Percentiles rank a stretch among this genome's conserved stretches.
Conservation (phyloP, 805 yeast species). For the Zygotorulaspora chibaensis region DNA sequence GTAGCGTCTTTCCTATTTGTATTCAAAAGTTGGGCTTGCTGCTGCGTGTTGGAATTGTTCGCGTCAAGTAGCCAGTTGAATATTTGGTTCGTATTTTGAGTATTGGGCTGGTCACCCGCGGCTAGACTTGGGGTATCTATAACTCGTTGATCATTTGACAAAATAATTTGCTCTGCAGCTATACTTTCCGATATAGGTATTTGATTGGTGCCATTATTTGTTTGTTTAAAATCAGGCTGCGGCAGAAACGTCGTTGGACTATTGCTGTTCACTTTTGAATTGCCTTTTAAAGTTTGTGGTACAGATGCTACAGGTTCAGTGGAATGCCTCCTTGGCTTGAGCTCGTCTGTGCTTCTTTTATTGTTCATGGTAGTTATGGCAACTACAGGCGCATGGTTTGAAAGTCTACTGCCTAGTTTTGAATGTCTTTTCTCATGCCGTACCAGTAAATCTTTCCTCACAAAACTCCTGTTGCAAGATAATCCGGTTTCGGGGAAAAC, state of each 20-base stretch:
- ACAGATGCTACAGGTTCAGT: background rate
- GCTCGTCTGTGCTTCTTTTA: background rate
- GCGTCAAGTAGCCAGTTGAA: slow-evolving; percentile 21
- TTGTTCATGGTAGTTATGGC: background rate
- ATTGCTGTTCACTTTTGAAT: no score
- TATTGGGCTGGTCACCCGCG: background rate
- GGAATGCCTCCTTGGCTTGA: slow-evolving; percentile 3
- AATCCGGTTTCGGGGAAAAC: slow-evolving; percentile 26
- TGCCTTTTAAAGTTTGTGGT: background rate
- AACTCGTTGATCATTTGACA: background rate
- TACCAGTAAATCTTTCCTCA: slow-evolving; percentile 50
- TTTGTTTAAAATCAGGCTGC: no score
- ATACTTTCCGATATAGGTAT: no score
- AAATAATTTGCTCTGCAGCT: no score
- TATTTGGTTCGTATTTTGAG: slow-evolving; percentile 13
- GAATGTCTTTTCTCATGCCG: slow-evolving; percentile 45
- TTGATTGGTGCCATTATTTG: no score
- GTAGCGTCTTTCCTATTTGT: background rate
- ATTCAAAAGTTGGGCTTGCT: background rate
- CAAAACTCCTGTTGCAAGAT: slow-evolving; percentile 56
- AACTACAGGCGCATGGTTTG: slow-evolving; percentile 1
- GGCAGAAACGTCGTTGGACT: no score
- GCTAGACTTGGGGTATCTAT: background rate
- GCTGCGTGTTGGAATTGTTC: slow-evolving; percentile 1
- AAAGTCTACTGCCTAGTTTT: slow-evolving; percentile 12